These are phyloP conservation scores for Candida orba DNA, from an alignment of 805 yeast species.

Conservation along the genomic window DNA sequence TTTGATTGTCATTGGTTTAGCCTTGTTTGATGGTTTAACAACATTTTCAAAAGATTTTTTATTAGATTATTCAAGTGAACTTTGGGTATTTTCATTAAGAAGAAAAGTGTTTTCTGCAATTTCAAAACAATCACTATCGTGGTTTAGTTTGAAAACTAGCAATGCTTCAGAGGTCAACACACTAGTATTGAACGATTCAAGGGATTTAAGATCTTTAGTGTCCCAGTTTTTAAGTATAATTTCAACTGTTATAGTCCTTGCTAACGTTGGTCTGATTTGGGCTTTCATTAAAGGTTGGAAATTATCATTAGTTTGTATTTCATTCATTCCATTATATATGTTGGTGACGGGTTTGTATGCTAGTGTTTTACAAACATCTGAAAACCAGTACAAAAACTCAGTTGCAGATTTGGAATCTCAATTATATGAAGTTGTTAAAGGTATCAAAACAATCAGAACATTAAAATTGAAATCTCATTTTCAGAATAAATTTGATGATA, in stretches of 20 bases:
- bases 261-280: constrained; percentile 66
- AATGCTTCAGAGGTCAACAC: constrained; percentile 53
- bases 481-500: constrained; percentile 25
- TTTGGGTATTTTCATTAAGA: constrained; percentile 55
- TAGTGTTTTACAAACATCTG: constrained; percentile 42
- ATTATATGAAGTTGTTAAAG: constrained; percentile 44
- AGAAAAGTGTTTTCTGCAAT: constrained; percentile 40
- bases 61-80: constrained; percentile 56
- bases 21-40: constrained; percentile 54
- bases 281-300: constrained; percentile 79
- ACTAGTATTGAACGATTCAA: constrained; percentile 69
- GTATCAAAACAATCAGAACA: constrained; percentile 57
- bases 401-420: constrained; percentile 49
- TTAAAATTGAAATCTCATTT: constrained; percentile 49
- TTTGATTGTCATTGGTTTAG: constrained; percentile 50
- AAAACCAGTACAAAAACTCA: constrained; percentile 49
- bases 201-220: constrained; percentile 65
- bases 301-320: constrained; percentile 71
- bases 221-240: constrained; percentile 53
- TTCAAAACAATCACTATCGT: constrained; percentile 42
- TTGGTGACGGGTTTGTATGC: constrained; percentile 48
- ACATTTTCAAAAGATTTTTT: constrained; percentile 43
- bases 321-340: constrained; percentile 62
- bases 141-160: constrained; percentile 37
- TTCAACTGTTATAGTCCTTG: constrained; percentile 45